phyloP scores from a whole-genome alignment of 2,329 filamentous ascomycete species.

The Monilinia polystroma region DNA sequence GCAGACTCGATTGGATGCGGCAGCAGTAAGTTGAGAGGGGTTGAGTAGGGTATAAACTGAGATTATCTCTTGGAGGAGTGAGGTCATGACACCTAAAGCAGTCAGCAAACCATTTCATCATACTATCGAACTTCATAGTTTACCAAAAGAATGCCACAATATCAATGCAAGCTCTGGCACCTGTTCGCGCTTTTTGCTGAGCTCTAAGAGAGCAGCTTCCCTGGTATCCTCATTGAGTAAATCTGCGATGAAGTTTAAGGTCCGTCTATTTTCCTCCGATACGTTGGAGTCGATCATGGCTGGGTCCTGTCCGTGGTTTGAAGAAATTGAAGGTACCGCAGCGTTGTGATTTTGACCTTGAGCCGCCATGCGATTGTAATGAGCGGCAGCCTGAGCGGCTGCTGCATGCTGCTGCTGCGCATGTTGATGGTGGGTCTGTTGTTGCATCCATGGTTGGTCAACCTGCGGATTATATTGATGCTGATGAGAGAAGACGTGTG shows the following conservation, averaged over 20 bases:
- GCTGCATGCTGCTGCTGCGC: conserved; percentile 43
- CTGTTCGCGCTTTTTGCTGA: conserved; percentile 98
- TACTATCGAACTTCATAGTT: conserved; percentile 38
- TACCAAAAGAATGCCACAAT: conserved; percentile 98
- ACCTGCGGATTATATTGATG: conserved; percentile 60
- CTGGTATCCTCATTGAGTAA: conserved; percentile 82
- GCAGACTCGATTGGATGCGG: conserved; percentile 96
- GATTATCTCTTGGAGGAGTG: conserved; percentile 95
- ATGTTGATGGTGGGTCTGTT: conserved; percentile 44
- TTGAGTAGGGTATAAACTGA: conserved; percentile 97
- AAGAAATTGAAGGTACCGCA: conserved; percentile 40
- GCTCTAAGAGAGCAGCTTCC: conserved; percentile 86
- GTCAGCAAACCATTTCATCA: conserved; percentile 27
- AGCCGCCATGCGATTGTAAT: conserved; percentile 72
- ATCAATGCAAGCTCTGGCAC: conserved; percentile 95
- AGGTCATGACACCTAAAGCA: conserved; percentile 87
- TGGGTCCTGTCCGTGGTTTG: conserved; percentile 54
- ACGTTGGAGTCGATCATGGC: conserved; percentile 61
- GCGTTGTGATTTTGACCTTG: conserved; percentile 53
- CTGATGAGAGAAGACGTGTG: conserved; percentile 66
- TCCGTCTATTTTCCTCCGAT: conserved; percentile 87
- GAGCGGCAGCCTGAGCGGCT: conserved; percentile 43
- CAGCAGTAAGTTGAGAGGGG: conserved; percentile 92
- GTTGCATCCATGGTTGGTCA: conserved; percentile 65
- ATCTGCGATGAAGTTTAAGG: conserved; percentile 91